phyloP scores from a whole-genome alignment of 179 eudicot genomes.

The Beta corolliflora region DNA sequence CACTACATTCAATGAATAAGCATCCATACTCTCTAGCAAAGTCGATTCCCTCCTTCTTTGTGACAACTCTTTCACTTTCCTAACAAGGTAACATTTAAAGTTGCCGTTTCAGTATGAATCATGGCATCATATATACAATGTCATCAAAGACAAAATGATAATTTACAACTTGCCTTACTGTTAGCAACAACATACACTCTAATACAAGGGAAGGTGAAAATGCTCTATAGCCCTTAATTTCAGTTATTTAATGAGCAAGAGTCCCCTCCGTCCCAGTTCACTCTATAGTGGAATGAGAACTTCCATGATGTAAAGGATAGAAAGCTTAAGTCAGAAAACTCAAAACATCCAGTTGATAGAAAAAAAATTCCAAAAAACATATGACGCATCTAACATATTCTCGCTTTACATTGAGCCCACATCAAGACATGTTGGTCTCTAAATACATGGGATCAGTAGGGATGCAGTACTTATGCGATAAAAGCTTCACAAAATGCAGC shows the following conservation, averaged over 20 bases:
- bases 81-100: slow-evolving; percentile 29
- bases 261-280: neutral
- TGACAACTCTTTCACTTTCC: slow-evolving; percentile 90
- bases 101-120: neutral
- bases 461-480: neutral
- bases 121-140: neutral
- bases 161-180: neutral
- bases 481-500: neutral
- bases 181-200: neutral
- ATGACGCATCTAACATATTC: neutral
- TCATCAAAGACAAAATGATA: neutral
- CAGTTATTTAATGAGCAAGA: neutral
- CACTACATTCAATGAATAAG: slow-evolving; percentile 87
- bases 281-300: neutral
- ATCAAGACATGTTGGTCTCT: neutral
- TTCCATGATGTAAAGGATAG: neutral
- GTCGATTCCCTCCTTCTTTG: slow-evolving; percentile 86
- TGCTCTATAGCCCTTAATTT: neutral
- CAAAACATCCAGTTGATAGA: neutral
- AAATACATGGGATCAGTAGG: neutral
- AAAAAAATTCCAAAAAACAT: too few species aligned
- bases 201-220: neutral
- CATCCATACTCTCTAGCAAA: slow-evolving; percentile 93
- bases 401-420: neutral
- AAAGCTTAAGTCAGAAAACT: neutral